Evolutionary conservation across 805 yeast species (phyloP).

Genomic region (Kluyveromyces nonfermentans): DNA sequence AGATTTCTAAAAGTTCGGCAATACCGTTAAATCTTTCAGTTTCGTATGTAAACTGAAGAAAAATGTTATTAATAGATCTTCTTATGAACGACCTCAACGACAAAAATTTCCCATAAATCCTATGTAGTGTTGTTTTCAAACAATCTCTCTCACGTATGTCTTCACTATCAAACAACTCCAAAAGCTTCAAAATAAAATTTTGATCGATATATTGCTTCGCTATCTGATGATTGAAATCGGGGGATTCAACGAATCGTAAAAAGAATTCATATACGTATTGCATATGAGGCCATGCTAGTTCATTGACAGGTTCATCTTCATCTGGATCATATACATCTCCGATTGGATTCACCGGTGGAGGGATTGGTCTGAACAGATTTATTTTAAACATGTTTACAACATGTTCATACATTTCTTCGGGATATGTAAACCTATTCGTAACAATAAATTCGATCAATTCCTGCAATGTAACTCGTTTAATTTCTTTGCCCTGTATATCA

Average conservation of each 20-base stretch:
- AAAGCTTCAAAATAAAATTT: conserved; percentile 65
- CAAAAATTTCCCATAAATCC: conserved; percentile 92
- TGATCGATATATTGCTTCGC: conserved; percentile 95
- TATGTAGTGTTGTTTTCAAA: conserved; percentile 85
- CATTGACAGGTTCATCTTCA: conserved; percentile 96
- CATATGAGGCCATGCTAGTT: conserved; percentile 99
- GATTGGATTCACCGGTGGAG: conserved; percentile 95
- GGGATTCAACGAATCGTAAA: conserved; percentile 83
- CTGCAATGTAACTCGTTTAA: conserved; percentile 76
- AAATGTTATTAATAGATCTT: conserved; percentile 84
- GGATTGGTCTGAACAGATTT: conserved; percentile 89
- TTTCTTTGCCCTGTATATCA: conserved; percentile 87
- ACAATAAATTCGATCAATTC: conserved; percentile 85
- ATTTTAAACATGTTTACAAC: conserved; percentile 84
- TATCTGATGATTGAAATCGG: conserved; percentile 85
- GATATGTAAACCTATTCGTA: conserved; percentile 70
- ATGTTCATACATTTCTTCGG: conserved; percentile 83
- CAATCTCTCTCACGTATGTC: conserved; percentile 96
- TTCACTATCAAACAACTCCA: conserved; percentile 90
- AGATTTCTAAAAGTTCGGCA: conserved; percentile 86
- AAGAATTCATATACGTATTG: conserved; percentile 92
- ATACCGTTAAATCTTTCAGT: conserved; percentile 94
- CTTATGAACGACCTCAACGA: conserved; percentile 85
- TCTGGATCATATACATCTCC: conserved; percentile 97
- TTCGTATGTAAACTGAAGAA: conserved; percentile 87